Conservation (phyloP, 164 flowering plant genomes). For the Warburgia ugandensis region DNA sequence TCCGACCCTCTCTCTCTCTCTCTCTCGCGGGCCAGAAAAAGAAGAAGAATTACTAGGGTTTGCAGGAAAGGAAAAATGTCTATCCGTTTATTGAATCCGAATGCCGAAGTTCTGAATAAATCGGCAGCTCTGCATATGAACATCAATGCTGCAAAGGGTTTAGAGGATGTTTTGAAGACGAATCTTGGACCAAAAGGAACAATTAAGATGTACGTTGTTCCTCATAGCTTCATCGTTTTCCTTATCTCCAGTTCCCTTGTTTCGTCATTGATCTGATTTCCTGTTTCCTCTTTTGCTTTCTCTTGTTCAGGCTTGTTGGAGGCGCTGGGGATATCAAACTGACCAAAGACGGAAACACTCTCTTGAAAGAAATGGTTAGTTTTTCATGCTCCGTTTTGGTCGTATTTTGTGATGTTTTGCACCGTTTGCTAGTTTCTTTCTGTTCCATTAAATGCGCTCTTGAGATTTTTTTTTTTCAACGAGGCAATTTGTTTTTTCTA, state of each 20-base stretch:
- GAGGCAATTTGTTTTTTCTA: too few relatives aligned
- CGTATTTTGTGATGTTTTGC: too few relatives aligned
- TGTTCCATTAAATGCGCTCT: too few relatives aligned
- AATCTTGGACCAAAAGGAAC: constrained; percentile 99
- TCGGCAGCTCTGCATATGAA: constrained; percentile 93
- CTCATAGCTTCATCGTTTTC: neutral
- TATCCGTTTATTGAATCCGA: constrained; percentile 71
- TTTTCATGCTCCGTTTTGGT: too few relatives aligned
- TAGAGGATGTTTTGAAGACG: constrained; percentile 89
- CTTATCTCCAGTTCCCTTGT: neutral
- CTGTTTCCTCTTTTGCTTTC: neutral
- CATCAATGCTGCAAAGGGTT: constrained; percentile 97
- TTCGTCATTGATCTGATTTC: neutral
- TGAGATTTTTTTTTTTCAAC: too few relatives aligned
- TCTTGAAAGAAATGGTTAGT: constrained; percentile 89
- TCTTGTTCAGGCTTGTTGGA: constrained; percentile 80
- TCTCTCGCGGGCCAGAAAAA: too few relatives aligned
- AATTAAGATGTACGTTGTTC: constrained; percentile 65
- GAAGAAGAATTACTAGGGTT: too few relatives aligned
- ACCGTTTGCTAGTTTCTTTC: too few relatives aligned
- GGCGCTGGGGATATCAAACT: constrained; percentile 96
- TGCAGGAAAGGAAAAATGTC: constrained; percentile 56
- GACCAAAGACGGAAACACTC: constrained; percentile 96
- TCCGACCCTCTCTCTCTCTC: too few relatives aligned
- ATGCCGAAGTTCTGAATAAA: constrained; percentile 97